Conservation (phyloP, 2,329 filamentous ascomycete species). For the Cercospora nicotianae region DNA sequence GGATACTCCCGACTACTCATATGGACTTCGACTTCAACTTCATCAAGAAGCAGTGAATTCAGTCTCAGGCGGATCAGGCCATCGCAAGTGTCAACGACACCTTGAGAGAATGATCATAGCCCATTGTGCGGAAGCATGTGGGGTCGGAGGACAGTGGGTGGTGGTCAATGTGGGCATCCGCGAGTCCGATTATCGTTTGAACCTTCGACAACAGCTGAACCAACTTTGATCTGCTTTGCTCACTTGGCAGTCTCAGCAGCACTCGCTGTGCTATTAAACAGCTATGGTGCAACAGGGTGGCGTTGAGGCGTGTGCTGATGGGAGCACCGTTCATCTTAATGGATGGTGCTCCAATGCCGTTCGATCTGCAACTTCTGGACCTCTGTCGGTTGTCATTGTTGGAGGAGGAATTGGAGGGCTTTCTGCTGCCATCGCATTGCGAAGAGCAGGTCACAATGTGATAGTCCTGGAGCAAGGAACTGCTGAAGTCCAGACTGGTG, state of each 20-base stretch:
- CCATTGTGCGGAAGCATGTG: background rate
- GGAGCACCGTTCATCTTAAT: background rate
- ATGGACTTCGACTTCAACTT: too few species aligned
- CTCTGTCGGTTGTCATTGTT: conserved; percentile 39
- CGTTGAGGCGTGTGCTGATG: too few species aligned
- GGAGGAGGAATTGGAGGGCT: conserved; percentile 56
- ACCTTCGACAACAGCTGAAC: too few species aligned
- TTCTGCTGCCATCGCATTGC: conserved; percentile 54
- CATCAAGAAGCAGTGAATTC: background rate
- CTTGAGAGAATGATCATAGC: background rate
- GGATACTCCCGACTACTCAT: background rate
- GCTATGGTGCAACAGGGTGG: too few species aligned
- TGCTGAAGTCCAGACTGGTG: conserved; percentile 55
- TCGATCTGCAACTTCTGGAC: background rate
- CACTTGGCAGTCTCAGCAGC: too few species aligned
- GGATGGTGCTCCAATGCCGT: background rate
- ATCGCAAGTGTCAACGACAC: background rate
- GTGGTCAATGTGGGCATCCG: background rate
- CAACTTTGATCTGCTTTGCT: too few species aligned
- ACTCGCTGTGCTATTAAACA: too few species aligned
- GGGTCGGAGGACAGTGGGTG: background rate
- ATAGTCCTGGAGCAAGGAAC: conserved; percentile 57
- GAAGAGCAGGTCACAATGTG: conserved; percentile 55
- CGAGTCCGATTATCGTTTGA: background rate
- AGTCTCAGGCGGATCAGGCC: background rate